Evolutionary conservation across 129 eudicot species (phyloP), one percentile per base, ranked within the genome.

Genomic region (Tagetes erecta): DNA sequence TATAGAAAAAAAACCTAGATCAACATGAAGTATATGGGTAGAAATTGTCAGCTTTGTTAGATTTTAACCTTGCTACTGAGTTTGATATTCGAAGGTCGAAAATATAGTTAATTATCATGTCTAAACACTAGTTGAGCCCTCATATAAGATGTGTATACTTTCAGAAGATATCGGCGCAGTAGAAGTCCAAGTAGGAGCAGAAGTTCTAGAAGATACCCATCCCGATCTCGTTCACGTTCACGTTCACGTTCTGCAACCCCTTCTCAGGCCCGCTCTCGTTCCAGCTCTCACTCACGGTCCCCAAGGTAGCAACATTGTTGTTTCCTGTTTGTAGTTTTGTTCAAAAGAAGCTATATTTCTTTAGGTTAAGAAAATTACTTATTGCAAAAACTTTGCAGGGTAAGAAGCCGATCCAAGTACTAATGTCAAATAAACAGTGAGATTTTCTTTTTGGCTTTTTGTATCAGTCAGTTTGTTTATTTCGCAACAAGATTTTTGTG

Each of bases 131-230:
- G 67, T 45, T 62, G 37, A 36, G 20, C 1, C 37, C 45, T 4
- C 3, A 36, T 36, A n/a, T 55, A 52, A 45, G 39, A 39, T 38
- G 38, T 59, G 40, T 20, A 60, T 58, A 13, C 51, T 34, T 80
- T 41, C 87, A 93, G 97, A 72, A 84, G 97, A 70, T 77, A 85
- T 77, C 83, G 88, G 75, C 83, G 81, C 52, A 90, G 98, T 73
- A 85, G 93, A 81, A 94, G 98, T 74, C 97, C 83, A 58, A 88
- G 92, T 72, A 86, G 87, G 76, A 87, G 79, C 33, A 80, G 87
- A 83, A 81, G 96, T 83, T 84, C 92, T 51, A 75, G 91, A 14
- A 88, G 87, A 76, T 65, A 74, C 63, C 71, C 58, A 65, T 94
- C 97, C 0, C 81, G 91, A 33, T 90, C 98, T 6, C 81, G 88